Base-by-base conservation (phyloP, 1,284 basidiomycete species). In the Chiua sp. region DNA sequence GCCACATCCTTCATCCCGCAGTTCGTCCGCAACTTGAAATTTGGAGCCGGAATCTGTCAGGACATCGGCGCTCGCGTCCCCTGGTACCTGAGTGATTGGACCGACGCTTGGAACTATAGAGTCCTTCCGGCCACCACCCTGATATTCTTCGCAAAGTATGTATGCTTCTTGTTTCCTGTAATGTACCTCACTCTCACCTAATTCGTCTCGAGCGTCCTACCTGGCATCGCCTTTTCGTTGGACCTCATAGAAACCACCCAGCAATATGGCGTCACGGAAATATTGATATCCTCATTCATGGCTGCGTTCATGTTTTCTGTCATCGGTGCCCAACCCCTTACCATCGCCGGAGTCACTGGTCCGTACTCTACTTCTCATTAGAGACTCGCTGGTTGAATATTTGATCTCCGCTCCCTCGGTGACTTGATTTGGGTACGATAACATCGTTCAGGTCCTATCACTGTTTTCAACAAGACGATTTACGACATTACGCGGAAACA, bases 341-440 rank as follows among this genome's bases (percentile, higher is more conserved):
- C 93, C 53, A 96, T 98, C 60, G 94, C 94, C 4, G 96, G 96
- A 13, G 94, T 98, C 3, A 98, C 96, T 22, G 94, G 93, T 87
- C 51, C 33, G 80, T 30, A 23, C 35, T 35, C n/a, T n/a, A 26
- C 26, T 26, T 26, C 26, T 47, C 15, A 4, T 48, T 32, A 65
- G 33, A 60, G 22, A 61, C 37, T 49, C 28, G 39, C 20, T 51
- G 6, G 11, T 47, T 32, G 11, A 32, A 32, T 26, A 26, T 26
- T 12, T 32, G 32, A 32, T 32, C 32, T 32, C 32, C 32, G 32
- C 7, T 53, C 7, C 2, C 39, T 15, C 7, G 18, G 18, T 10
- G 18, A 42, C 39, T n/a, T 42, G 18, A 20, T 20, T 42, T 10
- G 39, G 39, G 20, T 42, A 42, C 11, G 18, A 42, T 42, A 42